Conservation (phyloP, 805 yeast genomes). For the Saccharomycodes ludwigii region DNA sequence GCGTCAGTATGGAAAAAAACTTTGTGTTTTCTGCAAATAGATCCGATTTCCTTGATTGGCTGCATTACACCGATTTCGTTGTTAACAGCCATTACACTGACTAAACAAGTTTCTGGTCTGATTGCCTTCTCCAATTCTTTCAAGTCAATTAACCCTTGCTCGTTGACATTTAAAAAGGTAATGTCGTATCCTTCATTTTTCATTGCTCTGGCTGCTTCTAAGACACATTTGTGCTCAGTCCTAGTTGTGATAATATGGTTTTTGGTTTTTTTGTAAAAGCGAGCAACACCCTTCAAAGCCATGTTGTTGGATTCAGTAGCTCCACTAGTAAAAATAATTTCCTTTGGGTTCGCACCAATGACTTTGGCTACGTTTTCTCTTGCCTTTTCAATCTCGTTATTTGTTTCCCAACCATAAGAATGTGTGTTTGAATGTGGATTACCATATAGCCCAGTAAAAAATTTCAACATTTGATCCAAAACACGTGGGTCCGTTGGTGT, state of each 20-base stretch:
- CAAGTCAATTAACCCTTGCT: conserved; percentile 68
- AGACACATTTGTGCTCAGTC: conserved; percentile 98
- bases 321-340: conserved; percentile 92
- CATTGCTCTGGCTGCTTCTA: conserved; percentile 88
- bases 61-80: conserved; percentile 97
- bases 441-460: conserved; percentile 87
- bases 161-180: conserved; percentile 76
- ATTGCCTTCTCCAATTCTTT: conserved; percentile 72
- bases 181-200: conserved; percentile 97
- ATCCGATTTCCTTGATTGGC: conserved; percentile 89
- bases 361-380: conserved; percentile 71
- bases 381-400: conserved; percentile 78
- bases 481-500: conserved; percentile 98
- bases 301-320: conserved; percentile 96
- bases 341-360: conserved; percentile 90
- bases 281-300: conserved; percentile 90
- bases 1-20: conserved; percentile 96
- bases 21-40: conserved; percentile 72
- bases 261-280: conserved; percentile 82
- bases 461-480: conserved; percentile 72
- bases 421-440: conserved; percentile 97
- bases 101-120: conserved; percentile 81
- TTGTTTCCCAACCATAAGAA: conserved; percentile 98
- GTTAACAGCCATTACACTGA: conserved; percentile 93
- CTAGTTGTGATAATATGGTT: conserved; percentile 91